Evolutionary conservation across 2,329 filamentous ascomycete genomes (phyloP).

Genomic region (Aphanoascus verrucosus): DNA sequence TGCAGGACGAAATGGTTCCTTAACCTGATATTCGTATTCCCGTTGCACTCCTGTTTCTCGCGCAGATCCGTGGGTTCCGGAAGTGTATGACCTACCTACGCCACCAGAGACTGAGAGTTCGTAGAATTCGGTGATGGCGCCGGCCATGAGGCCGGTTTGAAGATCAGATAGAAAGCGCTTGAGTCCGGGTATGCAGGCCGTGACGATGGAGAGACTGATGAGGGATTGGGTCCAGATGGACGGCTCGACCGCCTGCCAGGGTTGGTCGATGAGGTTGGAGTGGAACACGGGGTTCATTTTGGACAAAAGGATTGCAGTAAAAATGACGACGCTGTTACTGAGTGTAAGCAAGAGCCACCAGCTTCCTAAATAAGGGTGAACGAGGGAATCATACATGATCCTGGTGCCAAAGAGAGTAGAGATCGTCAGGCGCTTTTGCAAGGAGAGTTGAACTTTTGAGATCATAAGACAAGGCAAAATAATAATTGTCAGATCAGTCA

Average conservation of each 20-base stretch:
- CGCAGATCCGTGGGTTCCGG: background rate
- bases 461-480: conserved; percentile 20
- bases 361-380: background rate
- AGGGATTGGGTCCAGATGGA: conserved; percentile 19
- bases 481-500: conserved; percentile 18
- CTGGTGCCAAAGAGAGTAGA: conserved; percentile 18
- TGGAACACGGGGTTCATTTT: conserved; percentile 15
- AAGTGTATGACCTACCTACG: background rate
- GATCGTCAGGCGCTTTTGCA: conserved; percentile 17
- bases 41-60: background rate
- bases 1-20: background rate
- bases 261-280: conserved; percentile 16
- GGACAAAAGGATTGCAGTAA: conserved; percentile 16
- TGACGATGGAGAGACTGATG: conserved; percentile 20
- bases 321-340: conserved; percentile 16
- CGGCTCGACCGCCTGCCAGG: conserved; percentile 18
- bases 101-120: conserved; percentile 16
- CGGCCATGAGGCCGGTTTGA: conserved; percentile 20
- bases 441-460: conserved; percentile 16
- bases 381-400: conserved; percentile 16
- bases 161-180: conserved; percentile 20
- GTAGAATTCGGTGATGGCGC: conserved; percentile 18
- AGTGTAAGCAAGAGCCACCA: conserved; percentile 7
- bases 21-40: conserved; percentile 2
- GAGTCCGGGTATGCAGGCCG: conserved; percentile 20